phyloP scores from a whole-genome alignment of 2,329 filamentous ascomycete species.

The Ophiostoma australiae region DNA sequence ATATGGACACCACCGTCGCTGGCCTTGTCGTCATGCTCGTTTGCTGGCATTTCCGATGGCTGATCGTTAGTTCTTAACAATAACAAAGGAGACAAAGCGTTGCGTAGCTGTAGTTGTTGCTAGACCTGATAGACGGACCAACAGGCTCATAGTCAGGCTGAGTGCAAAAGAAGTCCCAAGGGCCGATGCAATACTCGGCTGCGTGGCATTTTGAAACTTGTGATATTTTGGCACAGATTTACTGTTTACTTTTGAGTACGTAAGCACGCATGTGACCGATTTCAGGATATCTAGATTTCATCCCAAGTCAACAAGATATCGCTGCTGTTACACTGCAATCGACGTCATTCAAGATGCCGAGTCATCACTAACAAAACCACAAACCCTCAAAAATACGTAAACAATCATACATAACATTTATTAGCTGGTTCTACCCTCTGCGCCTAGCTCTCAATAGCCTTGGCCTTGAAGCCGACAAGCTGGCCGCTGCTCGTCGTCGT shows the following conservation, averaged over 20 bases:
- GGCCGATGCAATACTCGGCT: no score
- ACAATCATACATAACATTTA: background rate
- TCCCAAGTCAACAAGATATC: background rate
- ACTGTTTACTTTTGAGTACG: background rate
- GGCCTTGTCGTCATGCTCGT: background rate
- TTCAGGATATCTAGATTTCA: background rate
- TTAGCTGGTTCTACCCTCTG: background rate
- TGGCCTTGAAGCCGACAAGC: conserved; percentile 72
- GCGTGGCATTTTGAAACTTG: background rate
- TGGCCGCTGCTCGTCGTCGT: conserved; percentile 38
- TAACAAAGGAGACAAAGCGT: background rate
- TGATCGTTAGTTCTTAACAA: background rate
- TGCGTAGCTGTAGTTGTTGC: background rate
- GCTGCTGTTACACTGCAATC: no score
- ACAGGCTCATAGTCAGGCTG: no score
- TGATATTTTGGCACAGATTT: background rate
- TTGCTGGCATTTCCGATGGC: background rate
- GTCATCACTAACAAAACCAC: background rate
- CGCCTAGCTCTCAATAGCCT: conserved; percentile 64
- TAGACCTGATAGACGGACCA: no score
- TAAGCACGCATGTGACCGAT: background rate
- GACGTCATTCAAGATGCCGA: background rate
- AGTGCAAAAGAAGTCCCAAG: background rate
- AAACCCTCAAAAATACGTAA: background rate
- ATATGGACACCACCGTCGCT: background rate